Evolutionary conservation across 495 filamentous ascomycete genomes (phyloP).

Genomic region (Cladorrhinum samala): DNA sequence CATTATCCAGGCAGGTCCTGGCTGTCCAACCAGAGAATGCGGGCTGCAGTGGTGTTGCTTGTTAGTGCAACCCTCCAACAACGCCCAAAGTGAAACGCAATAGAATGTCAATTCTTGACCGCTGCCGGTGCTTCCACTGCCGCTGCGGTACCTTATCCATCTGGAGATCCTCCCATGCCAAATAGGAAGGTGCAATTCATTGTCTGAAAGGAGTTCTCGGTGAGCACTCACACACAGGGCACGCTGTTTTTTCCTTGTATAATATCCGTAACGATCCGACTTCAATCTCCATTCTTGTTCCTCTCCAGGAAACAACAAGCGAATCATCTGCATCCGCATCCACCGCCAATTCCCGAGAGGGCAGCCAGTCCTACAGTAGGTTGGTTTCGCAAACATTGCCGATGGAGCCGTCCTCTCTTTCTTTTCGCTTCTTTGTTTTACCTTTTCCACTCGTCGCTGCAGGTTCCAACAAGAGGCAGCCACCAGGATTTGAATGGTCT

Average conservation of each 20-base stretch:
- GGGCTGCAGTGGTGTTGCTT: neutral
- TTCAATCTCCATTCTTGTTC: no score
- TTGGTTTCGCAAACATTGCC: no score
- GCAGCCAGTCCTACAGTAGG: no score
- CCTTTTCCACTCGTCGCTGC: neutral
- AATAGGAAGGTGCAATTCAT: conserved; percentile 1
- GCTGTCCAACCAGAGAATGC: no score
- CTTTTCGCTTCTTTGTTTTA: neutral
- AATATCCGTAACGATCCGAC: no score
- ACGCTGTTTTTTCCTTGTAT: no score
- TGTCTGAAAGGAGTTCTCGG: neutral
- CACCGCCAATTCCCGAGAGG: no score
- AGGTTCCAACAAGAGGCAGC: neutral
- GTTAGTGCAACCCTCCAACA: neutral
- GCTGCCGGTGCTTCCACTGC: neutral
- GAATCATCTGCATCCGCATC: no score
- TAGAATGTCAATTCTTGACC: neutral
- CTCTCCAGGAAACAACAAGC: conserved; percentile 3
- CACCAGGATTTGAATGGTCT: neutral
- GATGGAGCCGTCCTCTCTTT: neutral
- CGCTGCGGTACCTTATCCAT: neutral
- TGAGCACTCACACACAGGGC: conserved; percentile 3
- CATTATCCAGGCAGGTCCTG: no score
- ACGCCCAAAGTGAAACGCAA: neutral
- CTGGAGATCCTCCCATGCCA: neutral